These are phyloP conservation scores for Rhodofomes roseus DNA, from an alignment of 1,284 basidiomycete species.

Conservation along the genomic window DNA sequence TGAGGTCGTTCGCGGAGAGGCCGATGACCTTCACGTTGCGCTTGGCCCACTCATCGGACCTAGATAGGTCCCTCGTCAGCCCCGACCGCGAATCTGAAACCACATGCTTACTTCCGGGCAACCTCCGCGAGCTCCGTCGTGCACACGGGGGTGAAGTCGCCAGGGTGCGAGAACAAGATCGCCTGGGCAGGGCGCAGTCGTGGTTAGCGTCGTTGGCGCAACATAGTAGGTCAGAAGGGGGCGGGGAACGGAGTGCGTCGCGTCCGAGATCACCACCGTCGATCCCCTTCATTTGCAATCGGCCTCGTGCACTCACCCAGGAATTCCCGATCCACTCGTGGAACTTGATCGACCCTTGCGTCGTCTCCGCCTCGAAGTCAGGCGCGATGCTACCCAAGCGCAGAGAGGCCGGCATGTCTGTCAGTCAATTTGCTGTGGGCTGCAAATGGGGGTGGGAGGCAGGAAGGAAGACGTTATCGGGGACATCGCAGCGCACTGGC, in stretches of 20 bases:
- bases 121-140: conserved; percentile 98
- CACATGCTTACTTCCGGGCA: conserved; percentile 52
- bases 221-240: conserved; percentile 12
- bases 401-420: conserved; percentile 40
- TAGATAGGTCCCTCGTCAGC: conserved; percentile 3
- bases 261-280: neutral
- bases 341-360: conserved; percentile 77
- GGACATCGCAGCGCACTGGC: neutral
- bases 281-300: neutral
- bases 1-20: conserved; percentile 89
- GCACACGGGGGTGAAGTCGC: conserved; percentile 83
- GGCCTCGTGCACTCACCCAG: conserved; percentile 58
- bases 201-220: neutral
- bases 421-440: neutral
- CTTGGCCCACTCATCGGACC: conserved; percentile 79
- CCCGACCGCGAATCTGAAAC: neutral
- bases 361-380: conserved; percentile 83
- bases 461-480: conserved; percentile 2
- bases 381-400: conserved; percentile 79
- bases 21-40: conserved; percentile 94
- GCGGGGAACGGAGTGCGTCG: neutral
- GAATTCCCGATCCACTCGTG: conserved; percentile 88
- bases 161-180: conserved; percentile 92
- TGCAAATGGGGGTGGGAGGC: neutral
- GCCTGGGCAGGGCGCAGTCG: conserved; percentile 38